Conservation (phyloP, 2,329 filamentous ascomycete genomes). For the Xylaria sp. region DNA sequence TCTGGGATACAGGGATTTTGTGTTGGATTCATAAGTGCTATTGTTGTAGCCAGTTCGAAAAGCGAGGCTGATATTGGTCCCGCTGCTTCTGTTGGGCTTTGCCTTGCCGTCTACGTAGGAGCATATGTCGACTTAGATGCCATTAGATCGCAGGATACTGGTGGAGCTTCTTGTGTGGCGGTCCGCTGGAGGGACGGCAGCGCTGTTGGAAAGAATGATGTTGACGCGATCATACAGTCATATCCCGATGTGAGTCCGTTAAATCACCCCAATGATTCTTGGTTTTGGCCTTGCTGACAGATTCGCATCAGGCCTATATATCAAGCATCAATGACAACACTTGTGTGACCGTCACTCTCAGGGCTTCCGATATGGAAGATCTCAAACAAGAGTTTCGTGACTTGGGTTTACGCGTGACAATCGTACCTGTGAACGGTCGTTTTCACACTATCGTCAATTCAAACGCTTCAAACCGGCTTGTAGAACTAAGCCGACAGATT, state of each 20-base stretch:
- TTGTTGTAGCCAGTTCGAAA: constrained; percentile 29
- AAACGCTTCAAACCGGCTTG: constrained; percentile 8
- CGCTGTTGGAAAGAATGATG: background rate
- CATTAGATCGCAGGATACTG: background rate
- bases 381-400: constrained; percentile 3
- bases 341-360: constrained; percentile 31
- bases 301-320: constrained; percentile 23
- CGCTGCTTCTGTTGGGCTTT: constrained; percentile 31
- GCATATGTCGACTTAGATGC: constrained; percentile 31
- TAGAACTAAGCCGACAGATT: background rate
- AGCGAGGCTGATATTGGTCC: constrained; percentile 24
- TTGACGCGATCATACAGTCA: constrained; percentile 10
- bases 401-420: constrained; percentile 14
- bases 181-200: constrained; percentile 28
- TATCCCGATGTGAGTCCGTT: constrained; percentile 13
- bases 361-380: constrained; percentile 5
- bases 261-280: background rate
- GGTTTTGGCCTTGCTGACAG: background rate
- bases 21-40: constrained; percentile 36
- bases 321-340: constrained; percentile 23
- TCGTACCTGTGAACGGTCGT: constrained; percentile 30
- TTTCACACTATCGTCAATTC: constrained; percentile 28
- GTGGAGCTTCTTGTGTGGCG: constrained; percentile 13
- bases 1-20: constrained; percentile 39
- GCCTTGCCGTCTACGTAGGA: constrained; percentile 33